phyloP scores from a whole-genome alignment of 495 filamentous ascomycete species.

The Lentithecium fluviatile region DNA sequence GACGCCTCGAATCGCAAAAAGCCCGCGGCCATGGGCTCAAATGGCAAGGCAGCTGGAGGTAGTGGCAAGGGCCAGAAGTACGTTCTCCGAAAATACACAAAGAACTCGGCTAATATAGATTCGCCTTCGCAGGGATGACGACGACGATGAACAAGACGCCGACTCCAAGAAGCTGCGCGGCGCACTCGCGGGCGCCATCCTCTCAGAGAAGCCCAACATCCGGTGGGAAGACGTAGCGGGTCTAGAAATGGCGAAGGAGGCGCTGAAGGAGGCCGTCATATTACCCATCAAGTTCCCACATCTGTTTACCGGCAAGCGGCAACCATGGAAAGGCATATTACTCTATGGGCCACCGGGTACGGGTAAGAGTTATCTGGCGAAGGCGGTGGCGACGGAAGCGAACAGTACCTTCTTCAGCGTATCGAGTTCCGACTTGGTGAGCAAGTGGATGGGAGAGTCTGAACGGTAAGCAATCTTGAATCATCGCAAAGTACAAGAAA shows the following conservation, averaged over 20 bases:
- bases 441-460: constrained; percentile 99
- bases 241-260: constrained; percentile 90
- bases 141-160: constrained; percentile 72
- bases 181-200: constrained; percentile 85
- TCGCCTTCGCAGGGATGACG: constrained; percentile 46
- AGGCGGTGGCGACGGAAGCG: constrained; percentile 95
- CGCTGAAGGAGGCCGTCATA: constrained; percentile 95
- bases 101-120: not conserved
- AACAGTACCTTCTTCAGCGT: constrained; percentile 99
- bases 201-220: constrained; percentile 92
- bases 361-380: constrained; percentile 94
- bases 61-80: constrained; percentile 62
- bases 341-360: constrained; percentile 96
- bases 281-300: constrained; percentile 98
- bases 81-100: constrained; percentile 22
- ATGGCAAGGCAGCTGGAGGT: constrained; percentile 74
- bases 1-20: constrained; percentile 70
- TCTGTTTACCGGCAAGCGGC: constrained; percentile 91
- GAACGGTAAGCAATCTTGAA: constrained; percentile 68
- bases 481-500: not conserved
- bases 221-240: constrained; percentile 99
- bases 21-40: constrained; percentile 78
- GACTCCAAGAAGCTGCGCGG: constrained; percentile 92
- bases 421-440: constrained; percentile 92
- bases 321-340: constrained; percentile 97